Base-by-base conservation (phyloP, 805 yeast genomes). In the Ogataea zsoltii region DNA sequence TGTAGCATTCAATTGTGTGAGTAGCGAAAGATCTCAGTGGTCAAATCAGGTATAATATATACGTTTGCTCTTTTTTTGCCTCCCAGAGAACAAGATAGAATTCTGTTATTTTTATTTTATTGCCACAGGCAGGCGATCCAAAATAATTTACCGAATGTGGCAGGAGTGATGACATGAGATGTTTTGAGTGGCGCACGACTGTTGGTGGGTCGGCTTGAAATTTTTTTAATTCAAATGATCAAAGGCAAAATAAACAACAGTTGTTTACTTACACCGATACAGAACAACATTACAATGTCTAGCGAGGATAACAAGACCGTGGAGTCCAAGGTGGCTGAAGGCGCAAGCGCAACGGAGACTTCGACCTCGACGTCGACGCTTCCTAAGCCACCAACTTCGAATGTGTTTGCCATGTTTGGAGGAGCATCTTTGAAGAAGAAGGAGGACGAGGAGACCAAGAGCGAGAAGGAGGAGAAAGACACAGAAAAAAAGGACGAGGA, bases 331-430 rank as follows among this genome's bases (percentile, higher is more conserved):
- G 40, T n/a, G 36, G 21, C 34, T n/a, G 57, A 54, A 37, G 45
- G 51, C 33, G 62, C 61, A 50, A 55, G 59, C 33, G n/a, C n/a
- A n/a, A n/a, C n/a, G 7, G 67, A 60, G 44, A 41, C 65, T 4
- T 28, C 31, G 31, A 28, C 31, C 13, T 11, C 31, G 14, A 28
- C 31, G 14, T 28, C 31, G 31, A 11, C 14, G 13, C 44, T 70
- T 29, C 79, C 80, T 52, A 65, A 74, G 51, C 88, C 88, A 33
- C 95, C 95, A 56, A 77, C 89, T 23, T 67, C 95, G 45, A 83
- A 85, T 65, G 96, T 90, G 17, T 91, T 92, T 64, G 83, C 96
- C 63, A 87, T 91, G 96, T 92, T 92, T 68, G 97, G 97, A 49
- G 97, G 96, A 54, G 83, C 83, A 67, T 83, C 86, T 65, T 82